These are phyloP conservation scores for Cicer chorassanicum DNA, from an alignment of 306 rosid species.

Conservation along the genomic window DNA sequence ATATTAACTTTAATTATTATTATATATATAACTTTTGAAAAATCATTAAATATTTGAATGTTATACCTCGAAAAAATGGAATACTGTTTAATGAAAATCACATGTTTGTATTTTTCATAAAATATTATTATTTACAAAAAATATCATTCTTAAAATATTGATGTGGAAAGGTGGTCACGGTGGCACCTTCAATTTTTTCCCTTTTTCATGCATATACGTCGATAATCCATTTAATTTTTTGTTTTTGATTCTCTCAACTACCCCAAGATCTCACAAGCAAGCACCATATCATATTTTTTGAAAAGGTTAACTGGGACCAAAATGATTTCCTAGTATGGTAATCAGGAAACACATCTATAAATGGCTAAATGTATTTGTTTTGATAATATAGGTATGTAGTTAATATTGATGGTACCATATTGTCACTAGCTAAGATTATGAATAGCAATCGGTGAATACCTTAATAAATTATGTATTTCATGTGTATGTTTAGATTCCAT, in stretches of 20 bases:
- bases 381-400: conserved; percentile 24
- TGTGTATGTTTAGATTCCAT: too few species aligned
- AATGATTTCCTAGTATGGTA: not conserved
- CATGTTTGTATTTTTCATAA: too few species aligned
- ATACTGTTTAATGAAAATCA: too few species aligned
- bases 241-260: not conserved
- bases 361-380: conserved; percentile 13
- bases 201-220: not conserved
- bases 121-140: too few species aligned
- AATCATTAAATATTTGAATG: too few species aligned
- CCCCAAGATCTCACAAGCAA: conserved; percentile 6
- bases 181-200: not conserved
- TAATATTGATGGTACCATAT: conserved; percentile 30
- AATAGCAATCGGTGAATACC: not conserved
- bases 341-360: conserved; percentile 11
- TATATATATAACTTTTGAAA: too few species aligned
- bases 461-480: not conserved
- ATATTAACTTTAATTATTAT: too few species aligned
- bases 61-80: too few species aligned
- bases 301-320: not conserved
- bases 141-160: too few species aligned
- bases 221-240: not conserved
- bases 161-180: not conserved
- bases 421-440: not conserved
- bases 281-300: not conserved